phyloP scores from a whole-genome alignment of 495 filamentous ascomycete species.

The Podospora australis region DNA sequence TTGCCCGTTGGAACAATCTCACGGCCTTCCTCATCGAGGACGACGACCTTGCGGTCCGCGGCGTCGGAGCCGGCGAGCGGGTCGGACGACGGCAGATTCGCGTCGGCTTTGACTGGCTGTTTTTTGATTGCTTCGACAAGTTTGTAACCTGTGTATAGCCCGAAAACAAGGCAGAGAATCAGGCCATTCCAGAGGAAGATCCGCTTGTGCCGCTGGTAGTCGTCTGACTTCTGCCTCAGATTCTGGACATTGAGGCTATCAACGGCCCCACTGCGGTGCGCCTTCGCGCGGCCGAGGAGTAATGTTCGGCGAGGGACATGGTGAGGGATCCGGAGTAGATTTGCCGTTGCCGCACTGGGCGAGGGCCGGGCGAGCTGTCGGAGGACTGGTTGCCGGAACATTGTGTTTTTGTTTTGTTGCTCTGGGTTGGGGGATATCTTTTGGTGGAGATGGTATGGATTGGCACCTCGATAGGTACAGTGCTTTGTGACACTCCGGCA shows the following conservation, averaged over 20 bases:
- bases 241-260: conserved; percentile 42
- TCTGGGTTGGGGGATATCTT: neutral
- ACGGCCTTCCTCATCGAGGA: conserved; percentile 48
- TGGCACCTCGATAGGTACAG: too few species aligned
- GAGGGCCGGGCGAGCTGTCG: conserved; percentile 18
- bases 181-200: conserved; percentile 43
- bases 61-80: conserved; percentile 36
- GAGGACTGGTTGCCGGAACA: conserved; percentile 23
- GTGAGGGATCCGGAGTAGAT: neutral
- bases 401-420: conserved; percentile 6
- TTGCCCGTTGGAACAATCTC: conserved; percentile 78
- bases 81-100: conserved; percentile 37
- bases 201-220: conserved; percentile 41
- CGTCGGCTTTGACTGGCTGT: conserved; percentile 35
- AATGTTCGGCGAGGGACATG: conserved; percentile 30
- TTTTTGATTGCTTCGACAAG: conserved; percentile 31
- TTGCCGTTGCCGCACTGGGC: conserved; percentile 2
- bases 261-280: conserved; percentile 23
- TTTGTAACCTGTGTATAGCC: conserved; percentile 40
- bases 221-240: conserved; percentile 30
- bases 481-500: too few species aligned
- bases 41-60: conserved; percentile 48
- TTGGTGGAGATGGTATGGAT: conserved; percentile 1
- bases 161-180: conserved; percentile 40
- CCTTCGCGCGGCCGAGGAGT: conserved; percentile 18